Conservation (phyloP, 345 rosid genomes). For the Anacardium occidentale region DNA sequence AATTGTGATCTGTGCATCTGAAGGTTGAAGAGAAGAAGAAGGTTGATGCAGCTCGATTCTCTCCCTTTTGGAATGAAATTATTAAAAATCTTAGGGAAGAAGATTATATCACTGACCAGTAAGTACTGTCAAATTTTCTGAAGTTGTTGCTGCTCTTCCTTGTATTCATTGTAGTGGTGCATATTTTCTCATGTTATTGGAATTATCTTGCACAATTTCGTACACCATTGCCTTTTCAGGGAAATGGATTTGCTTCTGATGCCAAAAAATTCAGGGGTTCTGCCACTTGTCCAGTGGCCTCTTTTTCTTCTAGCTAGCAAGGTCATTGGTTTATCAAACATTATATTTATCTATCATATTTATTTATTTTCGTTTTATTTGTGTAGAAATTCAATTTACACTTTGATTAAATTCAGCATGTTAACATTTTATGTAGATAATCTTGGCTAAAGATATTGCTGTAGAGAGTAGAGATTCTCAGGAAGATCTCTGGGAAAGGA, state of each 20-base stretch:
- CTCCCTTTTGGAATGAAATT: conserved; percentile 98
- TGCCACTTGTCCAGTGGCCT: conserved; percentile 90
- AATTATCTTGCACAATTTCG: conserved; percentile 1
- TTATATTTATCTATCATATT: background rate
- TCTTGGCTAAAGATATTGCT: conserved; percentile 89
- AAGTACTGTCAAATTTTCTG: conserved; percentile 36
- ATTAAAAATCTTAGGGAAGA: conserved; percentile 83
- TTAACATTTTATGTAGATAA: conserved; percentile 45
- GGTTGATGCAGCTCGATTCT: conserved; percentile 78
- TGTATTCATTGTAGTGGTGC: background rate
- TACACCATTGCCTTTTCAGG: conserved; percentile 33
- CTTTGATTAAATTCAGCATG: background rate
- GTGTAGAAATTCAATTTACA: background rate
- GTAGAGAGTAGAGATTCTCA: conserved; percentile 64
- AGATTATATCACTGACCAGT: conserved; percentile 81
- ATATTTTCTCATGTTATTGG: conserved; percentile 5
- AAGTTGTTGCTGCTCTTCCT: conserved; percentile 9
- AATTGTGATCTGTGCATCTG: conserved; percentile 20
- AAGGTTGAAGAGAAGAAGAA: conserved; percentile 62
- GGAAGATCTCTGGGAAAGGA: conserved; percentile 87
- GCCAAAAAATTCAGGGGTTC: conserved; percentile 89
- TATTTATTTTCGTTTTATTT: background rate
- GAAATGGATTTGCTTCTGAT: conserved; percentile 91
- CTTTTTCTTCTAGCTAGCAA: conserved; percentile 99
- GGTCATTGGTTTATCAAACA: conserved; percentile 41